phyloP scores from a whole-genome alignment of 768 basidiomycete genomes.

The Suillus weaverae region DNA sequence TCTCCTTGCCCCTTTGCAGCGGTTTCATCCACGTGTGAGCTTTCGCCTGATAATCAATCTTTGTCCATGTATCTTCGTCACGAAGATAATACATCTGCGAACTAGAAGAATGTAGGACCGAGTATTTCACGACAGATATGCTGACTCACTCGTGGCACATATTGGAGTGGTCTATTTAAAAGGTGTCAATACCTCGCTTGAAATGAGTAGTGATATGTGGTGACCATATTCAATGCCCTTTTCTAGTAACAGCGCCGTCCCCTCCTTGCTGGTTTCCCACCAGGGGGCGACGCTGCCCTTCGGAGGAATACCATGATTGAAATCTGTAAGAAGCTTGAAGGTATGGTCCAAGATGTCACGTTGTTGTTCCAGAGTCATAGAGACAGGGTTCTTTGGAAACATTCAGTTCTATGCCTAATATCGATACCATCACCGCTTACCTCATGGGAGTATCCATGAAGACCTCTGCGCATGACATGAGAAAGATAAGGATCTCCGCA shows the following conservation, averaged over 20 bases:
- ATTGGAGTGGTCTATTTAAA: slow-evolving; percentile 52
- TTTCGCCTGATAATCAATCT: slow-evolving; percentile 60
- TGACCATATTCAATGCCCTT: slow-evolving; percentile 75
- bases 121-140: background rate
- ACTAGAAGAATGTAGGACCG: slow-evolving; percentile 20
- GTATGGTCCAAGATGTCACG: slow-evolving; percentile 70
- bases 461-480: slow-evolving; percentile 40
- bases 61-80: slow-evolving; percentile 69
- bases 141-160: slow-evolving; percentile 50
- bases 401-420: background rate
- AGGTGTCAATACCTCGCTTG: slow-evolving; percentile 13
- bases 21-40: slow-evolving; percentile 78
- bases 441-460: slow-evolving; percentile 75
- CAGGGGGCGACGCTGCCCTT: slow-evolving; percentile 73
- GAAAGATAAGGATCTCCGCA: background rate
- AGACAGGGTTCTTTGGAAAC: slow-evolving; percentile 50
- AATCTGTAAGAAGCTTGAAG: slow-evolving; percentile 58
- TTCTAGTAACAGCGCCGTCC: slow-evolving; percentile 60
- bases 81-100: slow-evolving; percentile 70
- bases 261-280: slow-evolving; percentile 78
- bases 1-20: slow-evolving; percentile 59
- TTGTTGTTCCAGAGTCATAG: slow-evolving; percentile 66
- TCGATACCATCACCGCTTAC: slow-evolving; percentile 23
- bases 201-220: slow-evolving; percentile 8
- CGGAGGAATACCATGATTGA: slow-evolving; percentile 59